Conservation (phyloP, 176 grass and related monocot genomes). For the Calamus simplicifolius region DNA sequence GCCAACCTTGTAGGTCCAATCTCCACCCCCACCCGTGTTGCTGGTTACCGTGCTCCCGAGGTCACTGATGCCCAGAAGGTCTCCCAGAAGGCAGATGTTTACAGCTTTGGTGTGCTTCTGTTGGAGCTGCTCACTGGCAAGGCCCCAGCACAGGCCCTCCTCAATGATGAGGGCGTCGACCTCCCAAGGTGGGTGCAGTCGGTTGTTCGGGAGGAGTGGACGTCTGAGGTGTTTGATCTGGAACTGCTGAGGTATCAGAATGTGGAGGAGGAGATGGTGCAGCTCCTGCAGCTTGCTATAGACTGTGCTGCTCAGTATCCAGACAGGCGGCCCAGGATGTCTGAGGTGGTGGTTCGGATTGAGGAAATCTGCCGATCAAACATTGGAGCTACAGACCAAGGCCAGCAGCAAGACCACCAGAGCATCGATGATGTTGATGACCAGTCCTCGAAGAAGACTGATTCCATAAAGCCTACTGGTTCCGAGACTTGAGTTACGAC, state of each 20-base stretch:
- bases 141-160: conserved; percentile 79
- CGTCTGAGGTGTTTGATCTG: conserved; percentile 86
- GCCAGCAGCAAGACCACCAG: conserved; percentile 11
- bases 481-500: conserved; percentile 8
- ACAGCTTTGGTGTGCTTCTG: conserved; percentile 84
- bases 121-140: conserved; percentile 94
- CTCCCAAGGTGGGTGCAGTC: conserved; percentile 95
- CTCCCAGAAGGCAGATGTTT: conserved; percentile 74
- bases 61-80: conserved; percentile 68
- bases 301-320: conserved; percentile 90
- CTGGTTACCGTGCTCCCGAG: conserved; percentile 92
- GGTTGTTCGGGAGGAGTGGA: conserved; percentile 90
- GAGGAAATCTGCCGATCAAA: conserved; percentile 57
- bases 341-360: conserved; percentile 57
- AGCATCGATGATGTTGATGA: conserved; percentile 39
- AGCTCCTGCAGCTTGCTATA: conserved; percentile 92
- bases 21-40: conserved; percentile 43
- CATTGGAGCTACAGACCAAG: conserved; percentile 3
- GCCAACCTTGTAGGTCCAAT: conserved; percentile 54
- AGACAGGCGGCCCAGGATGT: conserved; percentile 60
- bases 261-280: conserved; percentile 96
- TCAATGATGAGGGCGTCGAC: conserved; percentile 90
- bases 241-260: conserved; percentile 85
- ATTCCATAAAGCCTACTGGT: neutral
- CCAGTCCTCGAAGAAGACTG: conserved; percentile 19